Base-by-base conservation (phyloP, 2,329 filamentous ascomycete genomes). In the Colletotrichum sojae region DNA sequence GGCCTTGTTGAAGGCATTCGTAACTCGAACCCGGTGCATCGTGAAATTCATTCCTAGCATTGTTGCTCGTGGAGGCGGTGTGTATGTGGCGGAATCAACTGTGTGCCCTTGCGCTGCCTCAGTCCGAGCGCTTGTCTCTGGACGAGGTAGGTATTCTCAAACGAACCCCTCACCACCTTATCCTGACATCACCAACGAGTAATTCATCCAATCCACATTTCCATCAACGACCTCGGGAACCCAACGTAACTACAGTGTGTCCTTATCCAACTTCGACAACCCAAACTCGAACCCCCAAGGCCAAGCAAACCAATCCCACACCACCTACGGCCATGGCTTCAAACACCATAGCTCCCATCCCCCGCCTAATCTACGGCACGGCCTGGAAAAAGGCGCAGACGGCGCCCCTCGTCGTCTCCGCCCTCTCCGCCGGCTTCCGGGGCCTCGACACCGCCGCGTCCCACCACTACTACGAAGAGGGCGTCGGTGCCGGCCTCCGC, bases 331-430 rank as follows among this genome's bases (percentile, higher is more conserved):
- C 25, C 58, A 46, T 59, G 56, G 56, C 56, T n/a, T 22, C 61
- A 16, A 64, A 58, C 36, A 48, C 49, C 22, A 46, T 55, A 36
- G 56, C 69, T 12, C 61, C 74, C 16, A 84, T 88, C 73, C 87
- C 87, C 5, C 84, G 82, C 70, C 81, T 90, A 36, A 75, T 96
- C 71, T 96, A 96, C 78, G 93, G 93, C 59, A 95, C 93, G 2
- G 93, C 93, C n/a, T 95, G 93, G 93, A 96, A 96, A 79, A 91
- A 91, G 75, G 89, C 91, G 1, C 81, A 81, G 18, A 94, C 92
- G 0, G 85, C 86, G 20, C 83, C 87, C 63, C 84, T 95, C 3
- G 93, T 96, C 22, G 88, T 91, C 73, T 79, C 86, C 71, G 93
- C 94, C 2, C 76, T 96, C 40, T 83, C 84, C 52, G 82, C 87